Evolutionary conservation across 192 early-diverging fungal genomes (phyloP), one percentile per base, ranked within the genome.

Genomic region (Coemansia interrupta): DNA sequence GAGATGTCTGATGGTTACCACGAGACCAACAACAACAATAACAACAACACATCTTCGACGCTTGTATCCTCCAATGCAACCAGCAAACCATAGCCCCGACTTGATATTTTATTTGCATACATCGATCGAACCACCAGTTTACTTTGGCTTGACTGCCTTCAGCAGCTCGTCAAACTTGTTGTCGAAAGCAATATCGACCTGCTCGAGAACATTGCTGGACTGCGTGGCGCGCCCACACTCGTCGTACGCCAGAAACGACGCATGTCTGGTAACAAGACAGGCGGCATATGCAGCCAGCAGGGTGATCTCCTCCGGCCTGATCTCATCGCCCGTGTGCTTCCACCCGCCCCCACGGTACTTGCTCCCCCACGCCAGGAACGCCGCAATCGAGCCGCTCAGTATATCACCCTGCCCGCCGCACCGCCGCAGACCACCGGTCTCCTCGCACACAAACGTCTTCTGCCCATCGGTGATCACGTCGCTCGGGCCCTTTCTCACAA

Each of bases 361-460:
- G 30, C 77, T 66, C 12, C 85, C 90, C 97, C 97, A 99, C 0
- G 89, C 89, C 41, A 97, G 47, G 24, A 95, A 96, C 12, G 95
- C 84, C 0, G 87, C 90, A 24, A 92, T 65, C 6, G 85, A 59
- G 15, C 97, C 97, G 12, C 90, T 83, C 22, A 99, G 79, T 6
- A 99, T 73, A 66, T 99, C 97, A 28, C 97, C 97, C 60, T 97
- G 97, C 1, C 97, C 95, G 18, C 97, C 97, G 63, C 92, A 94
- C 13, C 97, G 74, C 44, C 93, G 85, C 41, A 91, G 70, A 3
- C 90, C 87, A 19, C 94, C 90, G 23, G 66, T 61, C 20, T 79
- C 80, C 45, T 84, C 78, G 42, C 89, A 91, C 1, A 68, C 47
- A 48, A 87, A 68, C 3, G 89, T 84, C 80, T 50, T 38, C 20